Base-by-base conservation (phyloP, 192 early-diverging fungal genomes). In the Geranomyces variabilis region DNA sequence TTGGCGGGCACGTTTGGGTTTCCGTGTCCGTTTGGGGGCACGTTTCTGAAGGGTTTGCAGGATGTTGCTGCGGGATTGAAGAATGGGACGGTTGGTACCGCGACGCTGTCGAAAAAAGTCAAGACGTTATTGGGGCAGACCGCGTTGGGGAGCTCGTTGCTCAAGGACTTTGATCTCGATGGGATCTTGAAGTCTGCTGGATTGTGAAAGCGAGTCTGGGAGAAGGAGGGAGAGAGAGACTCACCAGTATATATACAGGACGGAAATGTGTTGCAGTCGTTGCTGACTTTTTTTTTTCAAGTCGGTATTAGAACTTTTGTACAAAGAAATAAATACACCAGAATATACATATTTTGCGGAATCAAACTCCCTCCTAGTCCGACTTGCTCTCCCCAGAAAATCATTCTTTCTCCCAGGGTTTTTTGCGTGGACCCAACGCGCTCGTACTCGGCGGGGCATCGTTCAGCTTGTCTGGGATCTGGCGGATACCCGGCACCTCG, bases 401-500 rank as follows among this genome's bases (percentile, higher is more conserved):
- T 55, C 51, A 28, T 55, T 17, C 24, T 22, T 21, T 51, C 80
- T 79, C 77, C 77, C 77, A 79, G 26, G 77, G 77, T 63, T 79
- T 79, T 19, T 66, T 70, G 13, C 58, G 34, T 29, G 77, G 72
- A 17, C 13, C 41, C 55, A 75, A 19, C 7, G 26, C n/a, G 17
- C 69, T 60, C n/a, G 44, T n/a, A 47, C 68, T 71, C 13, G 73
- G 67, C 31, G 34, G 7, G 13, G 29, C 53, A 28, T 59, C 77
- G 55, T 77, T 71, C 33, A 82, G 43, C 43, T 67, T 79, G 56
- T 76, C 66, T 57, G 81, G 81, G 36, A 82, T 82, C 30, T 69
- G 13, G n/a, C 48, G 17, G 41, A 82, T 82, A 15, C 81, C 81
- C 2, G 81, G 77, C 15, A 82, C 66, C 15, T 69, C 59, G 48